Evolutionary conservation across 129 eudicot species (phyloP), one percentile per base, ranked within the genome.

Genomic region (Scalesia atractyloides): DNA sequence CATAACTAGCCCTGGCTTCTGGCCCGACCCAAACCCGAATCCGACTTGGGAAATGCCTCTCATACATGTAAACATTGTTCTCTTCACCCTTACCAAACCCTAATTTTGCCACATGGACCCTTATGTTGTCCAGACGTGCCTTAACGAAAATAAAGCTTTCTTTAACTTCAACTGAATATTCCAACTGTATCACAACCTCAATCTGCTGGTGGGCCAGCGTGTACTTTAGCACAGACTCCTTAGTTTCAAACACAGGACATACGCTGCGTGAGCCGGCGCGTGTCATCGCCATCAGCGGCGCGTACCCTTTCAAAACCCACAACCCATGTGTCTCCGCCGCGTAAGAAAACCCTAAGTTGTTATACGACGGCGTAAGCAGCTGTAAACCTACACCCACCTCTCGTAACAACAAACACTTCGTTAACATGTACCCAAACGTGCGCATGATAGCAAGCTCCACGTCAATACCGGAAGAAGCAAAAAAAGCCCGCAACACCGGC

Each of bases 21-120:
- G 98, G 98, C 33, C 98, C 98, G 3, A 94, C 68, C 97, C 98
- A 94, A 59, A 90, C 79, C 78, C 86, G 84, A 5, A 88, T 34
- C 58, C 96, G 71, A 2, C 97, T 90, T 0, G 98, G 98, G 5
- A 94, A 90, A 77, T 94, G 84, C 70, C 70, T 82, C 89, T 94
- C 98, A 15, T 86, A 79, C 69, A 30, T 52, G 24, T 63, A 72
- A 30, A 41, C 73, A 12, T 79, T 60, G 44, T 33, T 78, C 15
- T 80, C 83, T 5, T 84, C 79, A 3, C 81, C 64, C 52, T 84
- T 86, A 26, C 62, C 72, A 48, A 84, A 88, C 74, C 97, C 98
- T 69, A 94, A 16, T 66, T 86, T 90, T 2, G 81, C 93, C 66
- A 90, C 80, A 69, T 90, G 97, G 73, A 94, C 19, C 5, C 98